Conservation (phyloP, 768 basidiomycete species). For the Phallus indusiatus region DNA sequence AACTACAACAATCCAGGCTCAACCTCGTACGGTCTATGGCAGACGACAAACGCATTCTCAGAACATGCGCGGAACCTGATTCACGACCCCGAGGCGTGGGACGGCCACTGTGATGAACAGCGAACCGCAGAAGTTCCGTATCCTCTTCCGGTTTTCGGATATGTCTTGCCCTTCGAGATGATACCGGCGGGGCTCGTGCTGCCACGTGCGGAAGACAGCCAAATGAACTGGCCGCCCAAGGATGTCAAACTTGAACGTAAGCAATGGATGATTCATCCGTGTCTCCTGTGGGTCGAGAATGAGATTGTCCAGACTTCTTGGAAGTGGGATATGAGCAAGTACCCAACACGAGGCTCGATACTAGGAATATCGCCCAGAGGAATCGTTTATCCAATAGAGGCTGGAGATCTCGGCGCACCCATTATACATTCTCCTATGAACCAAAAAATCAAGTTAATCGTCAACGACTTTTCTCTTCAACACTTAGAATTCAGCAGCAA, state of each 20-base stretch:
- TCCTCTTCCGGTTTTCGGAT: too few species aligned
- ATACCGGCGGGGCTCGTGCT: neutral
- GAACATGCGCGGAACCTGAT: too few species aligned
- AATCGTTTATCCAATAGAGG: neutral
- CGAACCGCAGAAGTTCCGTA: too few species aligned
- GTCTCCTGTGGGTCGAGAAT: neutral
- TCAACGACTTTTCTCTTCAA: neutral
- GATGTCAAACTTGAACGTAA: neutral
- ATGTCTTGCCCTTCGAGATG: neutral
- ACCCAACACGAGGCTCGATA: neutral
- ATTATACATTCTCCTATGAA: neutral
- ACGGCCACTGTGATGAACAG: too few species aligned
- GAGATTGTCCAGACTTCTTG: neutral
- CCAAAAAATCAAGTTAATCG: neutral
- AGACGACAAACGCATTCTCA: too few species aligned
- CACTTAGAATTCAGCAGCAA: neutral
- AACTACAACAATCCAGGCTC: too few species aligned
- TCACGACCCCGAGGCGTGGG: too few species aligned
- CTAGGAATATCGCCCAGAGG: neutral
- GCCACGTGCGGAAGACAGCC: neutral
- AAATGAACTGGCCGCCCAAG: neutral
- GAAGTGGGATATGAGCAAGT: neutral
- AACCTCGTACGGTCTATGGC: too few species aligned
- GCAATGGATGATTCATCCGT: neutral
- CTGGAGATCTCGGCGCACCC: neutral